A percentile compares a stretch with the other conserved stretches of the same genome.
Conservation (phyloP, 805 yeast species). For the Candida hispaniensis region DNA sequence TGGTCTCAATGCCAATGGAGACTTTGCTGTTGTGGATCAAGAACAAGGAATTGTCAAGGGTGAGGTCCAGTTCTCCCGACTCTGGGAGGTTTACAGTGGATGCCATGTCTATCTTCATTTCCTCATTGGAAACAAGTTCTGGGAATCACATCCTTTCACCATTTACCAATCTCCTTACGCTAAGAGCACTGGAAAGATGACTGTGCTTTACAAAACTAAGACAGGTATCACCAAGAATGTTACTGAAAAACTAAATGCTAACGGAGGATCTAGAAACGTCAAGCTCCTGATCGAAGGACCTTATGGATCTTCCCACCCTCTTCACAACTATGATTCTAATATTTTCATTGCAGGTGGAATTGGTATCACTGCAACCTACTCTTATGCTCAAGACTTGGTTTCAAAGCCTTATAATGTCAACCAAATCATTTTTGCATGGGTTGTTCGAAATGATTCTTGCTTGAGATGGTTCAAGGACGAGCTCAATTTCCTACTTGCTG, state of each 20-base stretch:
- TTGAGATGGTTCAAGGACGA: constrained; percentile 28
- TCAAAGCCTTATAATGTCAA: constrained; percentile 13
- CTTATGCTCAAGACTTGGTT: constrained; percentile 28
- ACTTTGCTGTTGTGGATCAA: constrained; percentile 41
- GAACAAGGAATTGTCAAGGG: constrained; percentile 29
- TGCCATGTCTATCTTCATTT: constrained; percentile 12
- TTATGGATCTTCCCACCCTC: constrained; percentile 47
- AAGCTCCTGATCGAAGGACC: constrained; percentile 59
- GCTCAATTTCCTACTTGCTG: constrained; percentile 21
- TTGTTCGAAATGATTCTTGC: constrained; percentile 24
- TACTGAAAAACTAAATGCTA: constrained; percentile 26
- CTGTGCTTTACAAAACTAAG: constrained; percentile 41
- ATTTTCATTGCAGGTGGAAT: constrained; percentile 64
- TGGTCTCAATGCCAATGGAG: constrained; percentile 39
- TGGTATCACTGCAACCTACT: constrained; percentile 56
- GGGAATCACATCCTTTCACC: constrained; percentile 74
- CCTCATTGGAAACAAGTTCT: constrained; percentile 36
- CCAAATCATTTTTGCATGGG: constrained; percentile 27
- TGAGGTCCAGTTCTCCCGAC: constrained; percentile 26
- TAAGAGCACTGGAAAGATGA: constrained; percentile 35
- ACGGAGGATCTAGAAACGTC: constrained; percentile 24
- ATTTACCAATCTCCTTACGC: constrained; percentile 23
- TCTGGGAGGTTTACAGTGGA: constrained; percentile 26
- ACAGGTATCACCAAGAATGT: constrained; percentile 42
- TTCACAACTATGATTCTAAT: constrained; percentile 42